A percentile compares a stretch with the other conserved stretches of the same genome.
Conservation (phyloP, 805 yeast species). For the Suhomyces kilbournensis region DNA sequence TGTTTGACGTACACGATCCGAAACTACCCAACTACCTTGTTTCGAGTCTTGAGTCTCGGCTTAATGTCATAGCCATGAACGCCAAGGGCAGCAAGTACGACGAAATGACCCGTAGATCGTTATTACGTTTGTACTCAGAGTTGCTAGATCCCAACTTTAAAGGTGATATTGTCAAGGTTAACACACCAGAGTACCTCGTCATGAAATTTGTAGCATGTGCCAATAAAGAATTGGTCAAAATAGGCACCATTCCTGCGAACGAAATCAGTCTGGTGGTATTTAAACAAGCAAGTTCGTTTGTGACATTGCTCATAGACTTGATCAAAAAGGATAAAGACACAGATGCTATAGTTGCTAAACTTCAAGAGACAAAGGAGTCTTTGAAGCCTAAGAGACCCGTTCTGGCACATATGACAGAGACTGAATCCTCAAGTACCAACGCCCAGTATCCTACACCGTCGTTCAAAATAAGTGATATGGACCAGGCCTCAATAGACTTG, state of each 20-base stretch:
- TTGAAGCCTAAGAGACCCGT: constrained; percentile 24
- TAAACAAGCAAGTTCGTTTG: constrained; percentile 34
- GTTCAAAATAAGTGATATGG: constrained; percentile 54
- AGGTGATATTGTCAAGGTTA: constrained; percentile 26
- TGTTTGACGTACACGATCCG: constrained; percentile 17
- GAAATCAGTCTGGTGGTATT: constrained; percentile 32
- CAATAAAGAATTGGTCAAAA: constrained; percentile 48
- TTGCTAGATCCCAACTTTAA: constrained; percentile 47
- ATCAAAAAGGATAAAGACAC: constrained; percentile 36
- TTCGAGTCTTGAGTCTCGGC: constrained; percentile 35
- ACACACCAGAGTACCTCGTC: constrained; percentile 45
- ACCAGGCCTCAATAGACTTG: constrained; percentile 39
- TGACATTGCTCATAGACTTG: constrained; percentile 34
- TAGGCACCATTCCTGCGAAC: constrained; percentile 29
- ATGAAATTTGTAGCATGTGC: constrained; percentile 53
- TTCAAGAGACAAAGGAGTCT: constrained; percentile 41
- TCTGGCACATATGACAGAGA: neutral
- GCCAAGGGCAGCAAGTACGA: constrained; percentile 33
- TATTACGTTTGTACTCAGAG: constrained; percentile 62
- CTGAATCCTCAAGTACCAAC: neutral
- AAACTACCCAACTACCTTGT: constrained; percentile 39
- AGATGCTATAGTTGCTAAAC: constrained; percentile 40
- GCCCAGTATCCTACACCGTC: constrained; percentile 43
- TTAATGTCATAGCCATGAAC: constrained; percentile 48
- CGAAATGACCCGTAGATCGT: constrained; percentile 53